Percentiles rank a stretch among this genome's conserved stretches.
phyloP scores from a whole-genome alignment of 2,329 filamentous ascomycete genomes.

The Trichoderma cornu-damae region DNA sequence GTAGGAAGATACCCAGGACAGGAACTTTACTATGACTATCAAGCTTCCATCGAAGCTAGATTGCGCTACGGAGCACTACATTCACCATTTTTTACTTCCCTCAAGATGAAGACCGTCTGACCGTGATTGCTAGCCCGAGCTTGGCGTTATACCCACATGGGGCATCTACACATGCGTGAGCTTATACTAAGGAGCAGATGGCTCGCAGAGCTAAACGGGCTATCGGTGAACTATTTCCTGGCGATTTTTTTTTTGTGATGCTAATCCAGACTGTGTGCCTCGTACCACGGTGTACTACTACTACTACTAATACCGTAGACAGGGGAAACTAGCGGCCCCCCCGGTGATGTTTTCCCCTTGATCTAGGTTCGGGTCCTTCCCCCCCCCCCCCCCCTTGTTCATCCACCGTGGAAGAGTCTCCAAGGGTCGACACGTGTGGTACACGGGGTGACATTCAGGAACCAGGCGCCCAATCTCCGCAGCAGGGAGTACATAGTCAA shows the following conservation, averaged over 20 bases:
- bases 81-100: neutral
- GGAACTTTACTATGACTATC: slow-evolving; percentile 10
- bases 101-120: too few relatives aligned
- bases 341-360: neutral
- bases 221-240: neutral
- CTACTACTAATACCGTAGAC: neutral
- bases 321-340: neutral
- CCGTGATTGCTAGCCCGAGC: neutral
- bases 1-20: slow-evolving; percentile 13
- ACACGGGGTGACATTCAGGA: slow-evolving; percentile 2
- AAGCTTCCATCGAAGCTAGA: neutral
- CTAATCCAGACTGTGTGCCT: neutral
- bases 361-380: neutral
- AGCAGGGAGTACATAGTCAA: neutral
- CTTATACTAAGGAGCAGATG: neutral
- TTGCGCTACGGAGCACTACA: neutral
- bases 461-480: slow-evolving; percentile 1
- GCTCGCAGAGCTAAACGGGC: neutral
- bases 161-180: neutral
- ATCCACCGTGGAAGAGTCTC: neutral
- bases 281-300: neutral
- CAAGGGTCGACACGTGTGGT: neutral
- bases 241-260: neutral
- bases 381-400: neutral
- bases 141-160: neutral